Base-by-base conservation (phyloP, 148 eudicot species). In the Vaccinium corymbosum region DNA sequence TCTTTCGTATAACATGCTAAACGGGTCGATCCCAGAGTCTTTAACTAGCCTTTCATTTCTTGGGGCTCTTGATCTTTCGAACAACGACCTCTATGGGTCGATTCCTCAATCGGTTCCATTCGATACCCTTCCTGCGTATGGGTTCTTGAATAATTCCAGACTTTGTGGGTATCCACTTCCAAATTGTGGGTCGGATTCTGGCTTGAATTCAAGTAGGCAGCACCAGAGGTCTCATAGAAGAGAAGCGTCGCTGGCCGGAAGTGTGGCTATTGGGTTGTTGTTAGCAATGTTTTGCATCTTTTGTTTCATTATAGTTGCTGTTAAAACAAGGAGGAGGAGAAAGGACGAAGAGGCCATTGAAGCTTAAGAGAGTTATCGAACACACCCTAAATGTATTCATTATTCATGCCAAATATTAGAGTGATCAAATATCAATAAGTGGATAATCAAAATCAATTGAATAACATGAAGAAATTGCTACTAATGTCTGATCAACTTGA, bases 161-260 rank as follows among this genome's bases (percentile, higher is more conserved):
- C 93, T 95, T 6, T 95, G 98, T 73, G 98, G 98, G 80, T 93
- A 88, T 78, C 98, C 98, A 77, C 91, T 95, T 6, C 85, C 92
- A 4, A 6, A 1, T 0, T 95, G 98, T 81, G 88, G 83, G 52
- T 2, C 86, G 3, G 79, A 72, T 52, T 79, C 84, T 0, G 71
- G 59, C 22, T 46, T 87, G 0, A 83, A 79, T 19, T 78, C 72
- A 2, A 87, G 84, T 6, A 42, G 42, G 3, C 89, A 82, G 53
- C 90, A 86, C 17, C 84, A 78, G 78, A 94, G 82, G 81, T 89
- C 92, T 7, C 89, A 86, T 14, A 82, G 90, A 7, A 90, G 81
- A 80, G 89, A 93, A 88, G 93, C 94, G 6, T 92, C 94, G 7
- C 87, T 93, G 10, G 98, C 89, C 1, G 98, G 94, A 12, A 92